A percentile compares a stretch with the other conserved stretches of the same genome.
phyloP scores from a whole-genome alignment of 495 filamentous ascomycete species.

The Extremus antarcticus region DNA sequence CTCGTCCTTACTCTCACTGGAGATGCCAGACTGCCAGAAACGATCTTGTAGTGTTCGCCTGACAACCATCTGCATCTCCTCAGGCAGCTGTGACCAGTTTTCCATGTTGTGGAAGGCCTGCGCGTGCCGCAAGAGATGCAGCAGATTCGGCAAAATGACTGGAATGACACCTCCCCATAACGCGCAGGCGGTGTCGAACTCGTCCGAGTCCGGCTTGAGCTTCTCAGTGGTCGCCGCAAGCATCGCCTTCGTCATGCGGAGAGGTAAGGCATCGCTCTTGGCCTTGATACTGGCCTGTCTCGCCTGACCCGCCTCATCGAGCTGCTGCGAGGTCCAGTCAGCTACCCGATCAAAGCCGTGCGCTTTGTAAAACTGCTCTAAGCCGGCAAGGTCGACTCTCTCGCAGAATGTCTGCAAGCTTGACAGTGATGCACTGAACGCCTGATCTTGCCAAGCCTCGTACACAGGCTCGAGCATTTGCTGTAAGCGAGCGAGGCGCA shows the following conservation, averaged over 20 bases:
- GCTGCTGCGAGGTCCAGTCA: conserved; percentile 68
- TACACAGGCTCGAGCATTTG: conserved; percentile 70
- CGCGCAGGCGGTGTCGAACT: conserved; percentile 57
- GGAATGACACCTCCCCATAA: conserved; percentile 81
- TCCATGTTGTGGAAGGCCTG: conserved; percentile 86
- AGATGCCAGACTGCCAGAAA: conserved; percentile 98
- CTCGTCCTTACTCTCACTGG: conserved; percentile 83
- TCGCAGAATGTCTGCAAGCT: conserved; percentile 70
- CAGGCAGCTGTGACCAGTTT: conserved; percentile 71
- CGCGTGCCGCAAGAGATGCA: conserved; percentile 78
- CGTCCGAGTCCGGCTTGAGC: conserved; percentile 53
- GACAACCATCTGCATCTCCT: conserved; percentile 66
- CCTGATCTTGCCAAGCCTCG: conserved; percentile 64
- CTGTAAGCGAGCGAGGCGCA: conserved; percentile 53
- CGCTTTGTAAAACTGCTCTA: conserved; percentile 65
- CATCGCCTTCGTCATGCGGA: conserved; percentile 81
- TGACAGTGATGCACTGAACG: conserved; percentile 55
- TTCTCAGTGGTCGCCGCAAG: conserved; percentile 84
- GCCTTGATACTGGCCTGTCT: conserved; percentile 66
- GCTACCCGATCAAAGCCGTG: conserved; percentile 61
- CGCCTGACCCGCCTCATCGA: conserved; percentile 69
- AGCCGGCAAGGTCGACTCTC: conserved; percentile 64
- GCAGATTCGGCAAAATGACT: conserved; percentile 70
- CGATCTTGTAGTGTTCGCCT: conserved; percentile 81
- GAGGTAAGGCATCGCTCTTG: conserved; percentile 55